Conservation (phyloP, 306 rosid species). For the Inga laurina region DNA sequence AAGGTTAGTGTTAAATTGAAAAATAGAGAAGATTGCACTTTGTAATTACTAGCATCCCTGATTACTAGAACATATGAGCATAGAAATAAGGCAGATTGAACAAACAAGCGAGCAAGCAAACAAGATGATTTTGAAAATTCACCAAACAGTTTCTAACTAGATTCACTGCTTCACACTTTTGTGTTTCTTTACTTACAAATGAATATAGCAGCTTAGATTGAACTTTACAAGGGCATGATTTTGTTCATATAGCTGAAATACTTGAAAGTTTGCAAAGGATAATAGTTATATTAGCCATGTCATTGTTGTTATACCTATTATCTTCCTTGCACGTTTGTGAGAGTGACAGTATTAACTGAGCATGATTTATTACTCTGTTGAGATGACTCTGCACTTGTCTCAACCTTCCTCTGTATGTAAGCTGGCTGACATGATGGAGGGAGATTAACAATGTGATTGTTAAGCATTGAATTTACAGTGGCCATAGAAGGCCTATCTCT, state of each 20-base stretch:
- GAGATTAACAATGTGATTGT: neutral
- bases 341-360: neutral
- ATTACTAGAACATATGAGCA: neutral
- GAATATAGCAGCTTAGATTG: neutral
- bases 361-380: neutral
- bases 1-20: neutral
- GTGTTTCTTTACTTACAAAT: neutral
- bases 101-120: no score
- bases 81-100: neutral
- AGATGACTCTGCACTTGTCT: neutral
- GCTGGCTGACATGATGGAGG: neutral
- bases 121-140: neutral
- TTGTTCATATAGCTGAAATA: neutral
- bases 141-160: neutral
- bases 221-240: neutral
- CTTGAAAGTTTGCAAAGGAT: neutral
- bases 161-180: neutral
- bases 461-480: neutral
- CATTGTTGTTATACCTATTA: neutral
- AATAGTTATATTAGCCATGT: neutral
- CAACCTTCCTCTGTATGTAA: neutral
- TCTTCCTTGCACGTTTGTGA: neutral
- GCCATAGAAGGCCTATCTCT: slow-evolving; percentile 2
- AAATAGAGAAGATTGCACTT: neutral
- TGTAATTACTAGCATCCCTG: neutral